Evolutionary conservation across 2,329 filamentous ascomycete genomes (phyloP).

Genomic region (Aspergillus glaucus): DNA sequence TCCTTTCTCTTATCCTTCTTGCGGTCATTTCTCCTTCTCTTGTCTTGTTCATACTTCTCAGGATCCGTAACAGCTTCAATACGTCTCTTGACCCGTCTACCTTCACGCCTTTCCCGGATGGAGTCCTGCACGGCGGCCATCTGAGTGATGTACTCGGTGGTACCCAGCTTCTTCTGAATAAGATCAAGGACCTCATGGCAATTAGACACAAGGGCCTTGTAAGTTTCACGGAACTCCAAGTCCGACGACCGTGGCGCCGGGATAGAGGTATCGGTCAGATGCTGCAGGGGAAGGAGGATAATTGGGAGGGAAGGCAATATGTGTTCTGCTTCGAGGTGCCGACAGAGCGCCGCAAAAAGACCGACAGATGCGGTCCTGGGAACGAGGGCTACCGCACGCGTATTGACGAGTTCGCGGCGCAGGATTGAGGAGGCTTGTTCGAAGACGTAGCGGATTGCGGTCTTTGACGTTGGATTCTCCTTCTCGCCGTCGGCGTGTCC

Average conservation of each 20-base stretch:
- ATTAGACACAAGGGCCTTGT: slow-evolving; percentile 64
- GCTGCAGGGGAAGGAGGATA: slow-evolving; percentile 65
- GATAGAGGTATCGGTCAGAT: slow-evolving; percentile 75
- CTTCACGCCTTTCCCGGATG: slow-evolving; percentile 65
- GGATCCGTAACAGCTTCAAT: slow-evolving; percentile 81
- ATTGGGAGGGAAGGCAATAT: slow-evolving; percentile 59
- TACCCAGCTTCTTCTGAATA: slow-evolving; percentile 81
- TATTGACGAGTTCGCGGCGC: slow-evolving; percentile 64
- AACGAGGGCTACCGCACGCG: slow-evolving; percentile 55
- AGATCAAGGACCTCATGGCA: slow-evolving; percentile 71
- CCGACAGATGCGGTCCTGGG: slow-evolving; percentile 71
- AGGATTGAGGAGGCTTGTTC: slow-evolving; percentile 71
- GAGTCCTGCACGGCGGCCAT: slow-evolving; percentile 66
- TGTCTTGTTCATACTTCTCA: slow-evolving; percentile 69
- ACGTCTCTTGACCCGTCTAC: slow-evolving; percentile 74
- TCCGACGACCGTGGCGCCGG: slow-evolving; percentile 65
- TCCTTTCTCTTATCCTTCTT: slow-evolving; percentile 80
- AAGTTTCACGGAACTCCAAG: slow-evolving; percentile 59
- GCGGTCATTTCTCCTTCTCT: slow-evolving; percentile 75
- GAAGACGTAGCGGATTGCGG: slow-evolving; percentile 67
- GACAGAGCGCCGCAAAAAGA: slow-evolving; percentile 64
- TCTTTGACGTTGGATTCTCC: slow-evolving; percentile 24
- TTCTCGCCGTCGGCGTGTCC: slow-evolving; percentile 11
- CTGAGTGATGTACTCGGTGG: slow-evolving; percentile 67
- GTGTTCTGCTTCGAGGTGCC: slow-evolving; percentile 52